phyloP scores from a whole-genome alignment of 768 basidiomycete genomes.

The Suillus decipiens region DNA sequence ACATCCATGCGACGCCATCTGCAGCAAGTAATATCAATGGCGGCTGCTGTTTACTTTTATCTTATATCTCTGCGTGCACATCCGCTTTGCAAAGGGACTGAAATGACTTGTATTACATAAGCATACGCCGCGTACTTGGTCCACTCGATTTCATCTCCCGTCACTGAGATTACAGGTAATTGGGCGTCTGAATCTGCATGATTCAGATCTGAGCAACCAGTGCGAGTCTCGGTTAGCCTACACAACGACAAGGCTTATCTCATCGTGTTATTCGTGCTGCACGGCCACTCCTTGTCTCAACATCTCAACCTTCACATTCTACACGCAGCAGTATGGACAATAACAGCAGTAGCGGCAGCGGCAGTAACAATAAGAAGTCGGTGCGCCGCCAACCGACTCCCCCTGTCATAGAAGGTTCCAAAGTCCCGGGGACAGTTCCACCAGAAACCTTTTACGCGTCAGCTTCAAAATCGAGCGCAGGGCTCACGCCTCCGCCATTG shows the following conservation, averaged over 20 bases:
- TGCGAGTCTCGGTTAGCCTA: constrained; percentile 1
- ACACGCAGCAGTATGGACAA: constrained; percentile 44
- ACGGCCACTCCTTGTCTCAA: background rate
- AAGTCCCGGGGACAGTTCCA: constrained; percentile 25
- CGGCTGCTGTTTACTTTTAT: background rate
- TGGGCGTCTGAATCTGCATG: constrained; percentile 9
- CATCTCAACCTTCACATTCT: background rate
- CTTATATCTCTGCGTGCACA: background rate
- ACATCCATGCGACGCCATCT: background rate
- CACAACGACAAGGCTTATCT: constrained; percentile 4
- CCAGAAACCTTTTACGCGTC: constrained; percentile 32
- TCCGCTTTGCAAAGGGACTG: background rate
- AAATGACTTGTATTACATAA: constrained; percentile 29
- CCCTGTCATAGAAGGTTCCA: constrained; percentile 46
- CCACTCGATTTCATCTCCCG: constrained; percentile 15
- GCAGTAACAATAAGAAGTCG: constrained; percentile 34
- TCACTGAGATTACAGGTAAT: constrained; percentile 11
- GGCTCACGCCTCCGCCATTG: constrained; percentile 34
- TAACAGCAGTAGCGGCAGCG: constrained; percentile 6
- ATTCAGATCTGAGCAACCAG: constrained; percentile 17
- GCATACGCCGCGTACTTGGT: constrained; percentile 6
- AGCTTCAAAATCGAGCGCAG: constrained; percentile 13
- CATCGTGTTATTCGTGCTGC: background rate
- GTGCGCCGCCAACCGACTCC: constrained; percentile 33
- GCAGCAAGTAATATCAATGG: background rate